Evolutionary conservation across 495 filamentous ascomycete genomes (phyloP), one percentile per base, ranked within the genome.

Genomic region (Chaetomium cochliodes): DNA sequence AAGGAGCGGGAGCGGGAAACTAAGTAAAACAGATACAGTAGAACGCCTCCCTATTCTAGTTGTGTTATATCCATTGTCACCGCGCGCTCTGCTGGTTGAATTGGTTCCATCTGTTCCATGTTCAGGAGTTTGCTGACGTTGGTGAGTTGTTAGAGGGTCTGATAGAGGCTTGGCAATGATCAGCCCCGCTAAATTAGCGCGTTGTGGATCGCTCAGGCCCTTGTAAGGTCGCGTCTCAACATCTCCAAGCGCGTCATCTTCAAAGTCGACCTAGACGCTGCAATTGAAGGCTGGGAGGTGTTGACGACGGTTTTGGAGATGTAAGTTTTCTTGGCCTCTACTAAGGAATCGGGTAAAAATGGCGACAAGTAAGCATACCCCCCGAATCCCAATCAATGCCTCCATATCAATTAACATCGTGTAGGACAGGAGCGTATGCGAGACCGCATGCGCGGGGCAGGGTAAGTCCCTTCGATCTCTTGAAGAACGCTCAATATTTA

Each of bases 371-470:
- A 67, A 61, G 69, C 16, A 25, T 23, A 18, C 26, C 33, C 16
- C 25, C 15, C 25, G 15, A n/a, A 18, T 37, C n/a, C 2, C 5
- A 16, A 9, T 13, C 18, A 23, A 18, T 22, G 7, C 37, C 23
- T 30, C 28, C 6, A 2, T 7, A 9, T 16, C 0, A 51, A 16
- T 61, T 67, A 30, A 66, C 53, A 55, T 49, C 39, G 20, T 46
- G 8, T 30, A 72, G 65, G 80, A 72, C 74, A 80, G 68, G 80
- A 81, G 71, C 80, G 80, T 65, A 76, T 81, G 75, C 76, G 76
- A 63, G 76, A 80, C 70, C 80, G 80, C 73, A 80, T 82, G 75
- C 79, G 80, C 64, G 80, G 80, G 28, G 80, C 80, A 55, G 74
- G 73, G 79, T 81, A 76, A 59, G 73, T 62, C 20, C 25, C 2